These are phyloP conservation scores for Scalesia atractyloides DNA, from an alignment of 129 eudicot genomes.

Conservation along the genomic window DNA sequence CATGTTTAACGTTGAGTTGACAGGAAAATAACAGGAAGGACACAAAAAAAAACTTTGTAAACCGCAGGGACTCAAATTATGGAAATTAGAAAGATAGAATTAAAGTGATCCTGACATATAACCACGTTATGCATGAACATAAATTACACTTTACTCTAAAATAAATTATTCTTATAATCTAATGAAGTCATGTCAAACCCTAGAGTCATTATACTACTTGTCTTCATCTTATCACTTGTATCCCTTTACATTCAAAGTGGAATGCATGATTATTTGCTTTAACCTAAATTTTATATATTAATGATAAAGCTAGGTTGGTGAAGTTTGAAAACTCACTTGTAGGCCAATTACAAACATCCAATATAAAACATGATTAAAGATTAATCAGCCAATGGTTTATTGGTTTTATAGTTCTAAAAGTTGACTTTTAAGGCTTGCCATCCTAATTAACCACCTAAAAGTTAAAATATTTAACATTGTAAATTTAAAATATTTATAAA, in stretches of 20 bases:
- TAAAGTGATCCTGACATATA: too few species aligned
- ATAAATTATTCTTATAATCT: background rate
- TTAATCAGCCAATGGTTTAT: background rate
- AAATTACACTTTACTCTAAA: background rate
- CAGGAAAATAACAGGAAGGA: too few species aligned
- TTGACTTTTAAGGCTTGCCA: too few species aligned
- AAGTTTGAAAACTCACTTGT: background rate
- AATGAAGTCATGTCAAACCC: background rate
- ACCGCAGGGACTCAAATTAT: too few species aligned
- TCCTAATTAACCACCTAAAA: too few species aligned
- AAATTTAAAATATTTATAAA: background rate
- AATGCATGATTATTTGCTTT: conserved; percentile 3
- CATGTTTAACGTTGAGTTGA: too few species aligned
- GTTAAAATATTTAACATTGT: background rate
- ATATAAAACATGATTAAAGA: background rate
- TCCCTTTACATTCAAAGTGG: conserved; percentile 10
- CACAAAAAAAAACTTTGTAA: too few species aligned
- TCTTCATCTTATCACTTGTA: conserved; percentile 1
- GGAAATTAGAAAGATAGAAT: too few species aligned
- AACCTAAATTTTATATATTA: background rate
- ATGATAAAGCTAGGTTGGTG: conserved; percentile 1
- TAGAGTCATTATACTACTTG: background rate
- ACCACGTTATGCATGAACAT: too few species aligned
- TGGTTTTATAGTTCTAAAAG: too few species aligned
- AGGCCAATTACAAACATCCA: background rate